phyloP scores from a whole-genome alignment of 257 asterid species.

The Solanum acaule region DNA sequence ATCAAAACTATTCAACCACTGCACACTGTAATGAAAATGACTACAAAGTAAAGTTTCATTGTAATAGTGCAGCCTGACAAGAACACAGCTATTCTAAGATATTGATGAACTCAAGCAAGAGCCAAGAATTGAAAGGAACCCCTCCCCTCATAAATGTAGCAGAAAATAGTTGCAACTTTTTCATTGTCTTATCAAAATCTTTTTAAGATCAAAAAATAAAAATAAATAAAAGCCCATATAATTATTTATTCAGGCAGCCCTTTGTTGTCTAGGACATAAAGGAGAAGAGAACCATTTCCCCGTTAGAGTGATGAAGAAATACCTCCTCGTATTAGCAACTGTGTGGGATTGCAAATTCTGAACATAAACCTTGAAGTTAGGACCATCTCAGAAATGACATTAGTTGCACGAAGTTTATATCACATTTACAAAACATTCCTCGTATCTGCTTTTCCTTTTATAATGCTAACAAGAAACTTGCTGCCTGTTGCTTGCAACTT shows the following conservation, averaged over 20 bases:
- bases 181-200: not conserved
- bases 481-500: not conserved
- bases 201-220: not conserved
- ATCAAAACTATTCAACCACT: not conserved
- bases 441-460: not conserved
- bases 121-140: not conserved
- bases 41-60: not conserved
- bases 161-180: not conserved
- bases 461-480: not conserved
- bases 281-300: not conserved
- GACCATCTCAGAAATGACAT: not conserved
- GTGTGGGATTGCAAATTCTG: not conserved
- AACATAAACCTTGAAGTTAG: not conserved
- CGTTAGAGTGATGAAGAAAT: not conserved
- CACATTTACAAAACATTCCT: not conserved
- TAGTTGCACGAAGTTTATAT: not conserved
- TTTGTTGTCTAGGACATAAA: not conserved
- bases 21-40: not conserved
- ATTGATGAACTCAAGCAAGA: not conserved
- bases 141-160: not conserved
- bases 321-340: not conserved
- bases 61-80: not conserved
- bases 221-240: not conserved
- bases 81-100: not conserved
- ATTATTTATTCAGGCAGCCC: not conserved